These are phyloP conservation scores for Hyparrhenia diplandra DNA, from an alignment of 176 grass and related monocot genomes.

Conservation along the genomic window DNA sequence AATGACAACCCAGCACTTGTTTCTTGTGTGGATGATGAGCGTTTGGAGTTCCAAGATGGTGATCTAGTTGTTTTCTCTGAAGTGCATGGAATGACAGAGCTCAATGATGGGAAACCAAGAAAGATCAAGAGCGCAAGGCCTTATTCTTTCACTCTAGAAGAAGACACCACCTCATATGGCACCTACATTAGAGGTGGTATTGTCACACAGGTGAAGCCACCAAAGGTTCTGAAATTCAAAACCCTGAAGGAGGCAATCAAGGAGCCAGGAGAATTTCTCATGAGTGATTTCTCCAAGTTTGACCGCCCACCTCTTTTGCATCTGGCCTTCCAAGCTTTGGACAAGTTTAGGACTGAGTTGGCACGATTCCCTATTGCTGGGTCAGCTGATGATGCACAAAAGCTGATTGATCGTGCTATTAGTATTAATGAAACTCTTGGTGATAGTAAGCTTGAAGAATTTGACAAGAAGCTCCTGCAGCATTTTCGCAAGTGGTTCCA, in stretches of 20 bases:
- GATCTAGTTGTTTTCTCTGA: conserved; percentile 92
- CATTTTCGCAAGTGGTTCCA: conserved; percentile 77
- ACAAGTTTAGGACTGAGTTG: conserved; percentile 66
- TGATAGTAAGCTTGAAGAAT: conserved; percentile 64
- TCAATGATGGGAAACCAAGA: conserved; percentile 91
- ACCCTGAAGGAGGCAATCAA: conserved; percentile 70
- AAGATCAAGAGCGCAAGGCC: conserved; percentile 80
- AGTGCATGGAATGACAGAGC: conserved; percentile 75
- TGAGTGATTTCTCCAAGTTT: conserved; percentile 93
- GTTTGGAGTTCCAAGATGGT: conserved; percentile 85
- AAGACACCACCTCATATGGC: conserved; percentile 78
- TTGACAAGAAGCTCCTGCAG: conserved; percentile 68
- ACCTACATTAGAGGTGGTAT: conserved; percentile 73
- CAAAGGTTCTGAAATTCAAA: conserved; percentile 85
- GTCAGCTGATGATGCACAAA: conserved; percentile 62
- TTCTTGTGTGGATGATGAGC: conserved; percentile 91
- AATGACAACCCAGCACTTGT: conserved; percentile 83
- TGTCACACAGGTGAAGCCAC: conserved; percentile 83
- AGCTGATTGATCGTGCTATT: conserved; percentile 51
- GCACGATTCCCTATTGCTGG: conserved; percentile 68
- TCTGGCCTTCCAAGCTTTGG: conserved; percentile 90
- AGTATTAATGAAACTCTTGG: conserved; percentile 57
- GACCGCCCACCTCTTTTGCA: conserved; percentile 73
- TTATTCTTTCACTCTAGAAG: conserved; percentile 81
- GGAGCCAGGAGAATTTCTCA: conserved; percentile 90